A percentile compares a stretch with the other conserved stretches of the same genome.
These are phyloP conservation scores for Dendrothele bispora DNA, from an alignment of 768 basidiomycete genomes.

Conservation along the genomic window DNA sequence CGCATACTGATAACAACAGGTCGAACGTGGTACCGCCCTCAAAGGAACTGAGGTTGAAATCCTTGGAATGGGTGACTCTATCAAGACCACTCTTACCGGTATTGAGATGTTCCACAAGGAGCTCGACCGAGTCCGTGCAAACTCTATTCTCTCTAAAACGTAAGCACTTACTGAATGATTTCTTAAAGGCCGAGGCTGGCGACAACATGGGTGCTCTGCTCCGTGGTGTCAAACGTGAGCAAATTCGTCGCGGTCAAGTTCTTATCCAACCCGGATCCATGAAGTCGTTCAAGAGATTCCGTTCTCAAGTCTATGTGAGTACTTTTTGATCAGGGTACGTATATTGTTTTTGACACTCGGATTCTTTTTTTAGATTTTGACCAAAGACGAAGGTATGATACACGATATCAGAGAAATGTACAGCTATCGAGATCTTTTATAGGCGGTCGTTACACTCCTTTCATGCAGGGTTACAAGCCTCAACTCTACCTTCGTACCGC, in stretches of 20 bases:
- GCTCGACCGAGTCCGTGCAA: conserved; percentile 77
- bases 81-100: conserved; percentile 95
- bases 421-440: conserved; percentile 13
- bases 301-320: conserved; percentile 86
- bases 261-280: conserved; percentile 87
- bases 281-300: conserved; percentile 93
- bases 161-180: too few species aligned
- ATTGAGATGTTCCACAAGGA: conserved; percentile 99
- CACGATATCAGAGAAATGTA: conserved; percentile 17
- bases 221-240: conserved; percentile 96
- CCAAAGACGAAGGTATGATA: conserved; percentile 72
- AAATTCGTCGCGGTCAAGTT: conserved; percentile 91
- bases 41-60: conserved; percentile 96
- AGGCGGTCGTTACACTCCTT: conserved; percentile 86
- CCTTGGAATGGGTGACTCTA: conserved; percentile 73
- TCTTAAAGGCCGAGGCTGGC: conserved; percentile 83
- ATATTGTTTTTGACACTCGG: conserved; percentile 4
- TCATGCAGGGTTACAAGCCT: conserved; percentile 92
- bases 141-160: background rate
- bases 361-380: conserved; percentile 55
- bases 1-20: too few species aligned
- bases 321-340: background rate
- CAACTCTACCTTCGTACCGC: conserved; percentile 96
- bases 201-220: conserved; percentile 99
- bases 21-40: conserved; percentile 87